These are phyloP conservation scores for Aspergillus carlsbadensis DNA, from an alignment of 495 filamentous ascomycete genomes.

Conservation along the genomic window DNA sequence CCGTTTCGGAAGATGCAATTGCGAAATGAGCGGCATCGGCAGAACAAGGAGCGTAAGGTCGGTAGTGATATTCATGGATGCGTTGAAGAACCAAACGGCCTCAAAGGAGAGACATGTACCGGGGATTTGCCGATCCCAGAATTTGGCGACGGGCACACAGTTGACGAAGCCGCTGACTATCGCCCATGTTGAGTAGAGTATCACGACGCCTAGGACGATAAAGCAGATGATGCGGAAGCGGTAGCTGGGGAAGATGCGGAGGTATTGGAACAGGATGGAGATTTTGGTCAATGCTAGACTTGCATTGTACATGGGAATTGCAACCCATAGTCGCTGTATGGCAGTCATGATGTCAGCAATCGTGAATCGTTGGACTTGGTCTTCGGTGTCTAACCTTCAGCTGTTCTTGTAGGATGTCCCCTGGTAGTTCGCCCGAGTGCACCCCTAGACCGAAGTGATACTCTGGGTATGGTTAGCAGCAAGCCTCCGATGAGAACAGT, in stretches of 20 bases:
- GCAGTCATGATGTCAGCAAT: neutral
- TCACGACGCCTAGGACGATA: constrained; percentile 35
- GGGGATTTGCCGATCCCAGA: constrained; percentile 50
- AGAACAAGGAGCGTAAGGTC: constrained; percentile 56
- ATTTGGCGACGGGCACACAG: constrained; percentile 53
- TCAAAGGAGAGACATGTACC: constrained; percentile 52
- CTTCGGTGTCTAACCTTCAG: constrained; percentile 26
- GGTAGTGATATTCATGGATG: constrained; percentile 52
- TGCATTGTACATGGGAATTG: constrained; percentile 44
- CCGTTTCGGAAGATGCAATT: constrained; percentile 46
- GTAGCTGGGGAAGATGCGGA: constrained; percentile 42
- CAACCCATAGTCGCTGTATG: constrained; percentile 34
- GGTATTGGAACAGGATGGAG: constrained; percentile 50
- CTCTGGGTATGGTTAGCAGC: constrained; percentile 23
- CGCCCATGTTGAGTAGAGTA: constrained; percentile 36
- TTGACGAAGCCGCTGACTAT: constrained; percentile 47
- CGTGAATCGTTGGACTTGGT: too few species aligned
- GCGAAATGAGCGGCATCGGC: constrained; percentile 55
- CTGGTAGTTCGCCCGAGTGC: constrained; percentile 23
- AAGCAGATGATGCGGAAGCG: constrained; percentile 35
- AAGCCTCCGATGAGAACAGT: neutral
- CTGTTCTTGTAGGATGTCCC: constrained; percentile 23
- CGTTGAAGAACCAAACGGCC: constrained; percentile 51
- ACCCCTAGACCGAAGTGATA: constrained; percentile 32
- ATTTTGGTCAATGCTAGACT: constrained; percentile 43